Evolutionary conservation across 805 yeast species (phyloP), one percentile per base, ranked within the genome.

Genomic region (Teunomyces pallodes): DNA sequence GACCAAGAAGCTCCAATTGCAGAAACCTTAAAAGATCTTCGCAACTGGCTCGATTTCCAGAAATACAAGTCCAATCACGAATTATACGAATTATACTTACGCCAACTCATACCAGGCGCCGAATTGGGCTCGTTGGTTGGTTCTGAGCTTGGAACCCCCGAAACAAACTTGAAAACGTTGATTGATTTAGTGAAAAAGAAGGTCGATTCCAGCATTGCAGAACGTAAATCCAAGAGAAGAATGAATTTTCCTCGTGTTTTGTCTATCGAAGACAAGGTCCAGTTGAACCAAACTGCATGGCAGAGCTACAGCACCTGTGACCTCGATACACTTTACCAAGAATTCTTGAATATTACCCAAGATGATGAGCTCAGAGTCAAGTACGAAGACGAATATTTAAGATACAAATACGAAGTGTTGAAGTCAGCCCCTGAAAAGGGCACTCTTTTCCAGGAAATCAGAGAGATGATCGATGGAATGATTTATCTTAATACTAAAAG

Each of bases 391-490:
- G 75, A 78, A 35, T 75, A 77, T 54, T 64, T 94, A 33, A 73
- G 76, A 47, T 82, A 83, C 59, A 76, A 80, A 49, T 77, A 81
- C 50, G 76, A 77, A 14, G 65, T 81, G 38, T 65, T 90, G 45
- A 72, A 69, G 48, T 72, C 77, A 1, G 70, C 81, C 31, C 89
- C 94, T 0, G 83, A 84, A 47, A 60, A 63, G 12, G 40, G n/a
- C 3, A 49, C 47, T 1, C 56, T 77, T 26, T 69, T 70, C 8
- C 55, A 57, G 1, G 75, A 78, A 26, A 66, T 90, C 3, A 69
- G 69, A 39, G 81, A 78, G 8, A 74, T 82, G 76, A 80, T 82
- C 0, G 83, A 81, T 10, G 95, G 86, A 31, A 80, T 91, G 84
- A 81, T 90, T 3, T 67, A 85, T 12, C 80, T 92, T 12, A 77